Evolutionary conservation across 106 monocot genomes (phyloP), one percentile per base, ranked within the genome.

Genomic region (Hemerocallis citrina): DNA sequence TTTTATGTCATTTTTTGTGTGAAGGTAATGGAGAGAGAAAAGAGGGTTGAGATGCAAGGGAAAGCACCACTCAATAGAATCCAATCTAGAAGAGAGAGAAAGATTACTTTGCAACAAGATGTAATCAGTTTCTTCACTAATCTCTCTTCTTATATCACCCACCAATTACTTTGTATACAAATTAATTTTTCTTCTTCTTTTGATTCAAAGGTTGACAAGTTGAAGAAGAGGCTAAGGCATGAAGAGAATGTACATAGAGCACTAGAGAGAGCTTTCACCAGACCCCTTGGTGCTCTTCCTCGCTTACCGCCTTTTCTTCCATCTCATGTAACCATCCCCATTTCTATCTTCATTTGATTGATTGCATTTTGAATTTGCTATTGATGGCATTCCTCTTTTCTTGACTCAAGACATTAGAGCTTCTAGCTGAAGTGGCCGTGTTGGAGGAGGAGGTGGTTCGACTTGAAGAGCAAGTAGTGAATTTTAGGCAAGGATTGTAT

Each of bases 211-310:
- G 89, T 93, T 57, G 93, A 89, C 42, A 85, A 89, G 79, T 77
- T 93, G 7, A 89, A 70, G 67, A 89, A 75, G 67, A 93, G 85
- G 72, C 89, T 93, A 11, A 54, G 82, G 39, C 76, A 85, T 55
- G 93, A 93, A 71, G 89, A 93, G 72, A 89, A 85, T 65, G 77
- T 93, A 7, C 93, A 89, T 57, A 74, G 93, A 76, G 89, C 89
- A 11, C 39, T 93, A 54, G 89, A 89, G 67, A 79, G 93, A 65
- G 93, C 93, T 52, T 85, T 93, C 52, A 82, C 82, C 0, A 73
- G 86, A 38, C 95, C 90, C 12, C 63, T 90, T 32, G 93, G 93
- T 56, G 89, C 80, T 65, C 82, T 90, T 6, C 95, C 90, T 76
- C 86, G 86, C 14, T 91, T 96, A 6, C 86, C 95, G 32, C 81